These are phyloP conservation scores for Peniophora sp. DNA, from an alignment of 1,284 basidiomycete species.

Conservation along the genomic window DNA sequence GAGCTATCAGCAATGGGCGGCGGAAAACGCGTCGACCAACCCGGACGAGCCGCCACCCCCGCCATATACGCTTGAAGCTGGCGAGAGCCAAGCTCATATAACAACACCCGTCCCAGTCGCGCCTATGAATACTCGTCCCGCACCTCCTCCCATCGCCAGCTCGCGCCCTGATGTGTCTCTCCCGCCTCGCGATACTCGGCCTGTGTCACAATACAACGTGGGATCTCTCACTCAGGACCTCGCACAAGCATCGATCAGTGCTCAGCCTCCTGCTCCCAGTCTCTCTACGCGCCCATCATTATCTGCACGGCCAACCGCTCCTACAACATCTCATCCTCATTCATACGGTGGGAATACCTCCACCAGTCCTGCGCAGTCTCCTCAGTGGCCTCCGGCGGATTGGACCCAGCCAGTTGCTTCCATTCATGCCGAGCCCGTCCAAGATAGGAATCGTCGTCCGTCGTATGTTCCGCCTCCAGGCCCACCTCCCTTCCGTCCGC, in stretches of 20 bases:
- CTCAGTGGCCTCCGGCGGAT: constrained; percentile 40
- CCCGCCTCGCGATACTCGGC: neutral
- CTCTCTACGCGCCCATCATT: neutral
- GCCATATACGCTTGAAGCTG: constrained; percentile 55
- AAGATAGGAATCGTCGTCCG: neutral
- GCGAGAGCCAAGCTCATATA: constrained; percentile 16
- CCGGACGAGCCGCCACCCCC: constrained; percentile 57
- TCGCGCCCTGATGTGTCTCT: neutral
- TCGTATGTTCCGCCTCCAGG: too few relatives aligned
- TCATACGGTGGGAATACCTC: constrained; percentile 6
- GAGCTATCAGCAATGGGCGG: constrained; percentile 39
- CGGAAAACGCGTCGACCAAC: constrained; percentile 15
- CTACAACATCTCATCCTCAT: constrained; percentile 1
- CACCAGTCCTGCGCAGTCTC: constrained; percentile 7
- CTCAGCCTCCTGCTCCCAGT: neutral
- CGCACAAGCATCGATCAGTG: neutral
- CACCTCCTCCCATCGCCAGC: neutral
- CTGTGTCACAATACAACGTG: neutral
- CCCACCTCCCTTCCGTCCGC: too few relatives aligned
- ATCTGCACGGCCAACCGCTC: neutral
- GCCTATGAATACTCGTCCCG: constrained; percentile 4
- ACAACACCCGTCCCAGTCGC: neutral
- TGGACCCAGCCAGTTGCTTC: constrained; percentile 19
- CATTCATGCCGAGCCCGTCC: neutral
- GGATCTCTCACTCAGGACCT: neutral